phyloP scores from a whole-genome alignment of 2,329 filamentous ascomycete genomes.

The Saccharata proteae region DNA sequence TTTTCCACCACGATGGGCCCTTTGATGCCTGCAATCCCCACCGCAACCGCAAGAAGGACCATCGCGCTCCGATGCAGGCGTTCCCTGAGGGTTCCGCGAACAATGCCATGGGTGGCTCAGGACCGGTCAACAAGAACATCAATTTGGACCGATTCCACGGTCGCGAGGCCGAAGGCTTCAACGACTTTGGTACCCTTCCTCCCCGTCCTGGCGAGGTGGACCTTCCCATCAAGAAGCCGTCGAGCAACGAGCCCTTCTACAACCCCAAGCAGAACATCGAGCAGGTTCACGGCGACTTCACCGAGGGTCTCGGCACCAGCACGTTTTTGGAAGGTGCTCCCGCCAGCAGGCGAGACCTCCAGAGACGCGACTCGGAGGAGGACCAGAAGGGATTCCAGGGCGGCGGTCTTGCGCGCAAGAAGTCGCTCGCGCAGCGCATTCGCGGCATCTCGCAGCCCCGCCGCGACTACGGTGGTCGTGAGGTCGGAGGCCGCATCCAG shows the following conservation, averaged over 20 bases:
- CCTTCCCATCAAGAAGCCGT: conserved; percentile 24
- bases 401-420: conserved; percentile 65
- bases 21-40: conserved; percentile 95
- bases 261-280: conserved; percentile 39
- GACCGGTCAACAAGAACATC: conserved; percentile 67
- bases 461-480: conserved; percentile 37
- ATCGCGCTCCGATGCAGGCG: conserved; percentile 85
- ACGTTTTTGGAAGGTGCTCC: conserved; percentile 94
- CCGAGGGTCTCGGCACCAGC: conserved; percentile 75
- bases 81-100: conserved; percentile 89
- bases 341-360: conserved; percentile 67
- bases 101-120: conserved; percentile 79
- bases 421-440: conserved; percentile 86
- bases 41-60: conserved; percentile 73
- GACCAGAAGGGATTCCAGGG: conserved; percentile 35
- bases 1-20: conserved; percentile 94
- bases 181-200: conserved; percentile 46
- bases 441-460: conserved; percentile 68
- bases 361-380: conserved; percentile 59
- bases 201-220: conserved; percentile 16
- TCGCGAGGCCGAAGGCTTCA: conserved; percentile 71
- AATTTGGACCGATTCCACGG: conserved; percentile 87
- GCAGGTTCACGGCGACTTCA: conserved; percentile 73
- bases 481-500: conserved; percentile 24
- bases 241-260: conserved; percentile 19